Evolutionary conservation across 768 basidiomycete genomes (phyloP).

Genomic region (Tricholoma sp.): DNA sequence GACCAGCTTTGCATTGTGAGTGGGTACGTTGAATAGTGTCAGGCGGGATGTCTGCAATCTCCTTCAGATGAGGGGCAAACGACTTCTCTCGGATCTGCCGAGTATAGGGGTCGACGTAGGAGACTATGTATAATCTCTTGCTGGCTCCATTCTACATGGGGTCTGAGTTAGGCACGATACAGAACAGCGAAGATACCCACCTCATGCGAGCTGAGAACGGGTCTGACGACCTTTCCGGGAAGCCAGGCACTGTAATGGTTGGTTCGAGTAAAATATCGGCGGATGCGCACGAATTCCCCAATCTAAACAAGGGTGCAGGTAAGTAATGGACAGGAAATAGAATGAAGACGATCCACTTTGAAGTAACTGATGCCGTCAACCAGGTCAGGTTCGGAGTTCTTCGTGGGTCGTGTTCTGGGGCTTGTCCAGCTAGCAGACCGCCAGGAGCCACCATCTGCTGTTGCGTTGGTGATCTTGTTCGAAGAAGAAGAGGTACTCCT

Average conservation of each 20-base stretch:
- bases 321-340: neutral
- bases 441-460: neutral
- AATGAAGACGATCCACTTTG: neutral
- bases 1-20: neutral
- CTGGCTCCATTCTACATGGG: neutral
- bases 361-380: neutral
- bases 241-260: neutral
- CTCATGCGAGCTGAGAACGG: neutral
- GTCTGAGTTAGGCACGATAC: neutral
- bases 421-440: neutral
- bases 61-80: neutral
- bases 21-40: neutral
- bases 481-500: neutral
- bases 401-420: neutral
- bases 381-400: neutral
- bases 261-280: neutral
- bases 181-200: neutral
- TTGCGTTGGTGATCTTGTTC: neutral
- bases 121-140: slow-evolving; percentile 1
- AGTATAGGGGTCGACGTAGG: neutral
- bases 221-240: neutral
- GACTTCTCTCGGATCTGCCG: neutral
- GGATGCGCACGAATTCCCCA: neutral
- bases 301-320: neutral
- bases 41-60: neutral